Conservation (phyloP, 805 yeast species). For the Ogataea methanolica region DNA sequence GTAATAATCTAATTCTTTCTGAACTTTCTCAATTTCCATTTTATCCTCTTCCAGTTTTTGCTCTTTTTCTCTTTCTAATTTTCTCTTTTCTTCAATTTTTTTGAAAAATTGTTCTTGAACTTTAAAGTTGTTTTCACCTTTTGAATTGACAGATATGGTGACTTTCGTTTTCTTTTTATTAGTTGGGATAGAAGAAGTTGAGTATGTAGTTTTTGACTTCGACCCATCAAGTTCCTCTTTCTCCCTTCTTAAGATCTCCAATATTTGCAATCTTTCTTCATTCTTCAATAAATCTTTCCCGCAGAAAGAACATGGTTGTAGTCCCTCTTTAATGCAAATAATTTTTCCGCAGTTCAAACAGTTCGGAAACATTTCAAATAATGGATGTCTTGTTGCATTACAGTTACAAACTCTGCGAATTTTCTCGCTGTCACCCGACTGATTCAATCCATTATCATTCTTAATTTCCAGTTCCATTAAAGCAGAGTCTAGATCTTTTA, state of each 20-base stretch:
- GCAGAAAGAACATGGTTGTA: constrained; percentile 86
- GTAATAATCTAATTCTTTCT: constrained; percentile 40
- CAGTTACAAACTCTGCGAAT: constrained; percentile 56
- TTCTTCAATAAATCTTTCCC: constrained; percentile 58
- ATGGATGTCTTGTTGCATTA: constrained; percentile 83
- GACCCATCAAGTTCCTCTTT: constrained; percentile 38
- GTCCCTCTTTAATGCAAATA: constrained; percentile 84
- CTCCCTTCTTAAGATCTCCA: constrained; percentile 49
- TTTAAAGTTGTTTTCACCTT: constrained; percentile 61
- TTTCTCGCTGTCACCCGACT: constrained; percentile 6
- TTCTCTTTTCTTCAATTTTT: constrained; percentile 46
- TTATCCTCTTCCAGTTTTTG: constrained; percentile 35
- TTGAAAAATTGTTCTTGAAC: constrained; percentile 65
- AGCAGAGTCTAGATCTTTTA: constrained; percentile 48
- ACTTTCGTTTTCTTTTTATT: constrained; percentile 44
- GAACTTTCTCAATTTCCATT: constrained; percentile 37
- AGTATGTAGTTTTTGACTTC: constrained; percentile 10
- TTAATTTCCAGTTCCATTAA: constrained; percentile 40
- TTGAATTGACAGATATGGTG: constrained; percentile 49
- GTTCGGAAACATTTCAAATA: constrained; percentile 87
- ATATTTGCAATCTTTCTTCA: constrained; percentile 58
- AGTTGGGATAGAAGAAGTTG: constrained; percentile 12
- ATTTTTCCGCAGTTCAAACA: constrained; percentile 93
- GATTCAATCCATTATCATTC: not conserved
- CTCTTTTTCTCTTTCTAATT: constrained; percentile 29